Conservation (phyloP, 2,329 filamentous ascomycete species). For the Cryphonectria radicalis region DNA sequence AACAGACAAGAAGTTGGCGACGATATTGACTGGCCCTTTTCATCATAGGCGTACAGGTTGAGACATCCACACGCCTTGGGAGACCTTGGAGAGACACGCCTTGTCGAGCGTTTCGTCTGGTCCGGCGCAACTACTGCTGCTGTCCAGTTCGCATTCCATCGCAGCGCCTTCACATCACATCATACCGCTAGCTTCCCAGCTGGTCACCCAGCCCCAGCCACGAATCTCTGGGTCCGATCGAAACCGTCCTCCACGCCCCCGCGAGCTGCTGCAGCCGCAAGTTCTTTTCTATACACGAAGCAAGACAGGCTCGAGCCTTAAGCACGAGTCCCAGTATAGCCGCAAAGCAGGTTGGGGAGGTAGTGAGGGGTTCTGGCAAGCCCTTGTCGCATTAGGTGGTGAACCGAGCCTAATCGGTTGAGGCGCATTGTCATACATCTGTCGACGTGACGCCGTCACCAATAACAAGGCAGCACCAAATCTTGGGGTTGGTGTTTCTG, state of each 20-base stretch:
- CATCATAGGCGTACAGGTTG: not conserved
- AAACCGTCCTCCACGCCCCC: not conserved
- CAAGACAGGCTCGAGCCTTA: slow-evolving; percentile 15
- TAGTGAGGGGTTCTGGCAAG: slow-evolving; percentile 19
- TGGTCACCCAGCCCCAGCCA: not conserved
- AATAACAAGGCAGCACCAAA: slow-evolving; percentile 23
- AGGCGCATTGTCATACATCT: slow-evolving; percentile 13
- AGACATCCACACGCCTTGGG: not conserved
- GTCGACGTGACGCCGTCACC: slow-evolving; percentile 19
- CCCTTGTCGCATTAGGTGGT: slow-evolving; percentile 20
- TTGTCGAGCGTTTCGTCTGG: not conserved
- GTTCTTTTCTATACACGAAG: not conserved
- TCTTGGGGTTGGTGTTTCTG: slow-evolving; percentile 21
- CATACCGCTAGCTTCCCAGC: not conserved
- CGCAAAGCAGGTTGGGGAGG: slow-evolving; percentile 2
- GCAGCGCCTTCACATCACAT: not conserved
- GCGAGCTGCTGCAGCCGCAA: slow-evolving; percentile 24
- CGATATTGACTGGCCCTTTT: not conserved
- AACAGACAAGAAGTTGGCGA: slow-evolving; percentile 1
- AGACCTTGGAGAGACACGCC: not conserved
- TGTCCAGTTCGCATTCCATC: not conserved
- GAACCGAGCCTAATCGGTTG: slow-evolving; percentile 13
- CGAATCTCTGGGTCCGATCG: slow-evolving; percentile 7
- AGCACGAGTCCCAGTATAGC: slow-evolving; percentile 5
- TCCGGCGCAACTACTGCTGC: not conserved